phyloP scores from a whole-genome alignment of 768 basidiomycete species.

The Mycena galopus region DNA sequence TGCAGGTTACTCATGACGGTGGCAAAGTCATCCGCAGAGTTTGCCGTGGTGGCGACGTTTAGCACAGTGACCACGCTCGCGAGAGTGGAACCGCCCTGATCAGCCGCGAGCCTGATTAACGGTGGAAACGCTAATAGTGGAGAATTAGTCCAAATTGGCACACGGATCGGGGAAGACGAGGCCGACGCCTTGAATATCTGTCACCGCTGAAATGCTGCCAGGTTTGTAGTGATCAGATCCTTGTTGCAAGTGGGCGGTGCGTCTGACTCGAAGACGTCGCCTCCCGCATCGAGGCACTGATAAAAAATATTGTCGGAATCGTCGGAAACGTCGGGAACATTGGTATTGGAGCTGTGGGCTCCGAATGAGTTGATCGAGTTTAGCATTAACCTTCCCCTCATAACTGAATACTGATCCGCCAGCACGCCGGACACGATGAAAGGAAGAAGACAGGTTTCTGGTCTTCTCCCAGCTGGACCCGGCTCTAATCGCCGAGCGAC shows the following conservation, averaged over 20 bases:
- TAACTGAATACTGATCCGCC: no score
- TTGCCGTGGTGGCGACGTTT: not conserved
- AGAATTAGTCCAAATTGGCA: not conserved
- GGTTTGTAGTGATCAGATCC: not conserved
- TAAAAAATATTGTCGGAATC: no score
- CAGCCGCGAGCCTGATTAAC: not conserved
- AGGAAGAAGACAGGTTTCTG: no score
- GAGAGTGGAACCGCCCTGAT: not conserved
- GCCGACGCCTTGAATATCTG: not conserved
- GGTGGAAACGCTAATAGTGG: not conserved
- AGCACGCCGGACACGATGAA: no score
- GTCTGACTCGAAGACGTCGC: no score
- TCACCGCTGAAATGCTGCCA: not conserved
- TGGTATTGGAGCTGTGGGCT: no score
- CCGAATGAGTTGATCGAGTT: no score
- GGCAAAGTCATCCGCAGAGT: slow-evolving; percentile 8
- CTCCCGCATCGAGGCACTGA: no score
- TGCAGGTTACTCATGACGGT: slow-evolving; percentile 1
- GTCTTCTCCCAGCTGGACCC: no score
- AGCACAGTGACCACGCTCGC: not conserved
- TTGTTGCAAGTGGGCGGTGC: slow-evolving; percentile 3
- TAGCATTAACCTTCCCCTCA: no score
- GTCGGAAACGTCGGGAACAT: no score
- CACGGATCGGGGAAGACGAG: not conserved
- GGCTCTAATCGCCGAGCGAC: no score